Evolutionary conservation across 768 basidiomycete species (phyloP), one percentile per base, ranked within the genome.

Genomic region (Suillus tomentosus): DNA sequence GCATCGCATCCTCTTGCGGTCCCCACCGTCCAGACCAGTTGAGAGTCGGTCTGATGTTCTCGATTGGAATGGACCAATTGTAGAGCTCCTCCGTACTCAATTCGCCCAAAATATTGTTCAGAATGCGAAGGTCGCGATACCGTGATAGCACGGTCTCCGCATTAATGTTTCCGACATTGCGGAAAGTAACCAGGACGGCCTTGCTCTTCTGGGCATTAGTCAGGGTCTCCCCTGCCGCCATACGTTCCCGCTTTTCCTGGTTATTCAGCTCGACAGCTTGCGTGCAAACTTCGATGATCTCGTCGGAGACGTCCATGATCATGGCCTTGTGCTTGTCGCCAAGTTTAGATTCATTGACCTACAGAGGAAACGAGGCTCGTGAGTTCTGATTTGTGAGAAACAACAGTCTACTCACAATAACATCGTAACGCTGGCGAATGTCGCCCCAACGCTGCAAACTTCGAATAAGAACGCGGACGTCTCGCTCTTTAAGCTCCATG

Each of bases 371-470:
- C 66, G 31, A 68, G 54, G 42, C 60, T 45, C 34, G 57, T 54
- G 39, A 22, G 11, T 3, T 40, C 27, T 27, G n/a, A 11, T 17
- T 7, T 43, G 19, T 37, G 56, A 19, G 27, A 22, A 63, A 64
- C 19, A 61, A 36, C 27, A 61, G 42, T 58, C 61, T 19, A 85
- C 92, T 76, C 75, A 96, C 96, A 69, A 99, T 97, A 64, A 89
- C 82, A 47, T 97, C 95, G 78, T 97, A 99, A 43, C 97, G 91
- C 69, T 90, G 88, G 56, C 95, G 86, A 65, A 99, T 94, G 76
- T 99, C 96, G 45, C 97, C 97, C 95, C 97, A 99, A 64, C 95
- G 90, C 73, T 97, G 95, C 70, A 99, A 81, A 73, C 95, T 96
- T 67, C 96, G 86, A 62, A 98, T 93, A 40, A 99, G 82, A 45